A percentile compares a stretch with the other conserved stretches of the same genome.
Evolutionary conservation across 2,329 filamentous ascomycete species (phyloP).

Genomic region (Sarocladium strictum): DNA sequence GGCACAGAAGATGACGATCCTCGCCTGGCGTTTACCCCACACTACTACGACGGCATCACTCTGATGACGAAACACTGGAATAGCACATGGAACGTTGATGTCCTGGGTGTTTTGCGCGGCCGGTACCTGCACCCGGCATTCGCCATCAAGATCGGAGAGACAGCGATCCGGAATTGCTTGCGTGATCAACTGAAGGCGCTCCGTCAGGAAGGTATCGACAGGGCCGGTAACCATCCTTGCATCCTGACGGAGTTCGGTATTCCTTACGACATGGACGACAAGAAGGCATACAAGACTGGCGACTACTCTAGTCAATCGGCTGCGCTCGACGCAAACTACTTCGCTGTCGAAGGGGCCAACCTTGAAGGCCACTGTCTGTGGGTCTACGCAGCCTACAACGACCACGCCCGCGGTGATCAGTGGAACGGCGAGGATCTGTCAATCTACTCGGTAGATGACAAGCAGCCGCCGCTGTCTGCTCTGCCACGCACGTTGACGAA

Average conservation of each 20-base stretch:
- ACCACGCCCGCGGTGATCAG: constrained; percentile 81
- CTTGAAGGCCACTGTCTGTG: constrained; percentile 86
- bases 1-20: constrained; percentile 83
- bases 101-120: constrained; percentile 84
- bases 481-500: constrained; percentile 35
- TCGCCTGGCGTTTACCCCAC: constrained; percentile 85
- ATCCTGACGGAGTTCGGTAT: constrained; percentile 95
- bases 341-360: constrained; percentile 75
- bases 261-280: constrained; percentile 97
- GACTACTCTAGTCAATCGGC: constrained; percentile 90
- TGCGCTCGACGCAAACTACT: constrained; percentile 95
- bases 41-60: constrained; percentile 96
- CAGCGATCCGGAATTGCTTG: constrained; percentile 89
- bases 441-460: constrained; percentile 81
- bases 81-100: constrained; percentile 92
- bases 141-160: constrained; percentile 87
- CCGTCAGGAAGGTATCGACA: constrained; percentile 77
- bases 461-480: constrained; percentile 47
- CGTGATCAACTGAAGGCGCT: constrained; percentile 80
- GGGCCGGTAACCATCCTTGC: constrained; percentile 83
- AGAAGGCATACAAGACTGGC: constrained; percentile 90
- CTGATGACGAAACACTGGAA: constrained; percentile 99
- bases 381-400: constrained; percentile 79
- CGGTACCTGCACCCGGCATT: constrained; percentile 85
- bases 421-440: constrained; percentile 98